These are phyloP conservation scores for Yarrowia galli DNA, from an alignment of 1,139 yeast species.

Conservation along the genomic window DNA sequence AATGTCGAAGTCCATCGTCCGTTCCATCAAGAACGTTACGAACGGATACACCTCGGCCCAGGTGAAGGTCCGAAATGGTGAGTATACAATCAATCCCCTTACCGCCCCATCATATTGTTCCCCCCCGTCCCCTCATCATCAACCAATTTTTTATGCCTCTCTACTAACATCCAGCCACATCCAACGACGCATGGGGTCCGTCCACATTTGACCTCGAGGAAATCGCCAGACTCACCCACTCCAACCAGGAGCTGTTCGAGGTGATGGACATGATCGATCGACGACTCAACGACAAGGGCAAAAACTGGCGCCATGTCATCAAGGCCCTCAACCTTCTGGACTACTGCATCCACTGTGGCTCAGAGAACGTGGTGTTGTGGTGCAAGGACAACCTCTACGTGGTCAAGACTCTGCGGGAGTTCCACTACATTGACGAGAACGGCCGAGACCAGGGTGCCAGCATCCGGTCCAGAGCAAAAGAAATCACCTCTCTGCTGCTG, in stretches of 20 bases:
- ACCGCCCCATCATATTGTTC: background rate
- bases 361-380: slow-evolving; percentile 94
- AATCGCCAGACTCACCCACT: slow-evolving; percentile 73
- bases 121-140: background rate
- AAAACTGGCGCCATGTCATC: slow-evolving; percentile 97
- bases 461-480: slow-evolving; percentile 89
- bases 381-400: slow-evolving; percentile 88
- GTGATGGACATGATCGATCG: slow-evolving; percentile 96
- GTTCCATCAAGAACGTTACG: slow-evolving; percentile 91
- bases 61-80: slow-evolving; percentile 76
- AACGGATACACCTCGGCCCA: slow-evolving; percentile 91
- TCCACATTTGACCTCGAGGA: slow-evolving; percentile 84
- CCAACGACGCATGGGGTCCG: slow-evolving; percentile 89
- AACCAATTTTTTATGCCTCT: background rate
- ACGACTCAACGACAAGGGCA: slow-evolving; percentile 94
- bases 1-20: slow-evolving; percentile 80
- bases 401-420: slow-evolving; percentile 90
- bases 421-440: slow-evolving; percentile 79
- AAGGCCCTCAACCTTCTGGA: slow-evolving; percentile 84
- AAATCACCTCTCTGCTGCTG: slow-evolving; percentile 74
- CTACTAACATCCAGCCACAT: slow-evolving; percentile 59
- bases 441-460: slow-evolving; percentile 91
- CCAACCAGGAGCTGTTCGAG: slow-evolving; percentile 74
- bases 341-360: slow-evolving; percentile 83
- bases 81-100: background rate